phyloP scores from a whole-genome alignment of 2,329 filamentous ascomycete species.

The Anthostomella pinea region DNA sequence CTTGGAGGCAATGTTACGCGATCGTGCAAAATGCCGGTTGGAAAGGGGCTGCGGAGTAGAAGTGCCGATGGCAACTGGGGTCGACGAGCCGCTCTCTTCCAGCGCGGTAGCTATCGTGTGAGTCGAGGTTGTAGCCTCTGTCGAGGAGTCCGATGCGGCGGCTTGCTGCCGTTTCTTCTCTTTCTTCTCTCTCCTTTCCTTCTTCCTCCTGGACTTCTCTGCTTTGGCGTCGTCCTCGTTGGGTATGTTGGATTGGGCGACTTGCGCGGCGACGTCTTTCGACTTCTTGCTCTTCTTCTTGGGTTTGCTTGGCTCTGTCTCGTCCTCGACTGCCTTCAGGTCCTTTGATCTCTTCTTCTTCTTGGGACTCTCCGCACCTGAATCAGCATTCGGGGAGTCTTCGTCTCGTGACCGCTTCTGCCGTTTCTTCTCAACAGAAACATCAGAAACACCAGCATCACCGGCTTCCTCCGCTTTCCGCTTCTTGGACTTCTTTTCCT shows the following conservation, averaged over 20 bases:
- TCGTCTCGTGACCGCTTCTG: conserved; percentile 33
- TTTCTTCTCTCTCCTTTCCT: conserved; percentile 41
- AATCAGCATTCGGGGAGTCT: conserved; percentile 10
- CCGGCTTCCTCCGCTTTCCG: conserved; percentile 37
- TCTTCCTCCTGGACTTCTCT: conserved; percentile 49
- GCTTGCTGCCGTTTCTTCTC: conserved; percentile 42
- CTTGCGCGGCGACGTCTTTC: conserved; percentile 34
- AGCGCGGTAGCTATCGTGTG: conserved; percentile 24
- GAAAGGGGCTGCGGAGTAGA: conserved; percentile 49
- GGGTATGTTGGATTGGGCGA: conserved; percentile 24
- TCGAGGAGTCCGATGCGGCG: conserved; percentile 26
- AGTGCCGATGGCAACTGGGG: conserved; percentile 40
- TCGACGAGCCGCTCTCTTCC: conserved; percentile 35
- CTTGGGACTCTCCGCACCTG: conserved; percentile 23
- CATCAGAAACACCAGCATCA: conserved; percentile 33
- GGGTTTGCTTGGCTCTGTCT: conserved; percentile 34
- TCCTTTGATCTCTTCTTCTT: conserved; percentile 28
- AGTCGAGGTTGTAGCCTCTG: conserved; percentile 23
- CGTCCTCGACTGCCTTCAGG: conserved; percentile 27
- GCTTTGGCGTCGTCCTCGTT: conserved; percentile 22
- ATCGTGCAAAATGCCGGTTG: conserved; percentile 70
- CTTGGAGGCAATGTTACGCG: conserved; percentile 86
- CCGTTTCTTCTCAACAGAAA: conserved; percentile 34
- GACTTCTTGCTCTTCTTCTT: conserved; percentile 29
- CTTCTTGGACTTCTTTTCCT: conserved; percentile 43